Percentiles rank a stretch among this genome's conserved stretches.
Evolutionary conservation across 306 rosid species (phyloP).

Genomic region (Oxytropis ochrocephala): DNA sequence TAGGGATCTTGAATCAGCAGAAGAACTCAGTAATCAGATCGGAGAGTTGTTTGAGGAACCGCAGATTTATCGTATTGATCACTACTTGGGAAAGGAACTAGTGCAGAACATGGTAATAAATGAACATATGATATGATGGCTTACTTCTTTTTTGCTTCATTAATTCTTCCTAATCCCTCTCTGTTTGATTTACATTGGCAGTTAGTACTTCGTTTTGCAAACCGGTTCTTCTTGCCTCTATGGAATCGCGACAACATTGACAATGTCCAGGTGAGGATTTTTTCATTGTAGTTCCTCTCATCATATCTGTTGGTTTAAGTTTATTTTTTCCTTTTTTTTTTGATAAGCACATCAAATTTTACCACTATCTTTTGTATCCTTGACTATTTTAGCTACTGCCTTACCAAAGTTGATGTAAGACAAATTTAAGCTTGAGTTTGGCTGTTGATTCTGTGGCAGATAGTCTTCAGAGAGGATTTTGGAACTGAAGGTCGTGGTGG

Average conservation of each 20-base stretch:
- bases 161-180: slow-evolving; percentile 27
- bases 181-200: slow-evolving; percentile 34
- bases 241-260: slow-evolving; percentile 97
- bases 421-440: slow-evolving; percentile 2
- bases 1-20: slow-evolving; percentile 83
- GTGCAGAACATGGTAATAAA: slow-evolving; percentile 89
- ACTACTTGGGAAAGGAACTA: slow-evolving; percentile 93
- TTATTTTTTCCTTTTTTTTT: background rate
- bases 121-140: background rate
- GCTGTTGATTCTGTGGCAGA: slow-evolving; percentile 44
- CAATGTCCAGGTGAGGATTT: slow-evolving; percentile 73
- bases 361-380: background rate
- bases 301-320: background rate
- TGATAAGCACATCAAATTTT: background rate
- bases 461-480: slow-evolving; percentile 98
- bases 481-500: slow-evolving; percentile 99
- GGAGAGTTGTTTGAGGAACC: slow-evolving; percentile 84
- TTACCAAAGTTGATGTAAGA: slow-evolving; percentile 6
- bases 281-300: background rate
- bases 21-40: slow-evolving; percentile 75
- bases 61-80: slow-evolving; percentile 95
- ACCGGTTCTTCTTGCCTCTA: slow-evolving; percentile 83
- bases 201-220: slow-evolving; percentile 98
- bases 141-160: slow-evolving; percentile 10
- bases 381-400: background rate